Evolutionary conservation across 1,284 basidiomycete species (phyloP), one percentile per base, ranked within the genome.

Genomic region (Ceratobasidium sp.): DNA sequence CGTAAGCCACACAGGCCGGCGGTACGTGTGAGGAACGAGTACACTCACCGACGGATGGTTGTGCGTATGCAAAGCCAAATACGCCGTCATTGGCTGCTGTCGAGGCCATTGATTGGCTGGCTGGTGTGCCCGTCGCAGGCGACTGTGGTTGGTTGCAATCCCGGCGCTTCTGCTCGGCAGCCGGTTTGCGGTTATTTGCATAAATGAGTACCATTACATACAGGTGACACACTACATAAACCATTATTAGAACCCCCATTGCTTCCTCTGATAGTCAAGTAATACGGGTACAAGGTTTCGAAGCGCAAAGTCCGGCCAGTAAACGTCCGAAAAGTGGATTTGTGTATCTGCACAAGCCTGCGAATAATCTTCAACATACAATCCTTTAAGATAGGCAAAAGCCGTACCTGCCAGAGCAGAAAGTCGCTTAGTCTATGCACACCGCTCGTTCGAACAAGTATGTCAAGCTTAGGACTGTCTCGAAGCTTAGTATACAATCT

Each of bases 271-370:
- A 85, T 94, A 98, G 67, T 93, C 91, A 23, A 98, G 86, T 20
- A 98, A 83, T 78, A 98, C 92, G 1, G 95, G 94, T 28, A 96
- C 84, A 83, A 98, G 91, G 81, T 99, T 95, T 74, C 90, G 88
- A 5, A 99, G 84, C 1, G 96, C 95, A 83, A 99, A 98, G 78
- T 97, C 93, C 0, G 98, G 98, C 98, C 98, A 99, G 83, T 94
- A 97, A 0, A 91, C 91, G 46, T 91, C 86, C n/a, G 92, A 90
- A 84, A 98, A 97, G 83, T 99, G 95, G n/a, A 99, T 86, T 81
- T 97, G 95, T 0, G 96, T 95, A 80, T 93, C 85, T 81, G 96
- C 92, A 75, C 89, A 93, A 9, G 57, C 13, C 26, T 81, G 4
- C 33, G 77, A 23, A 23, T 56, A 42, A 80, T 64, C 50, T 54